Conservation (phyloP, 148 eudicot species). For the Heliamphora exappendiculata region DNA sequence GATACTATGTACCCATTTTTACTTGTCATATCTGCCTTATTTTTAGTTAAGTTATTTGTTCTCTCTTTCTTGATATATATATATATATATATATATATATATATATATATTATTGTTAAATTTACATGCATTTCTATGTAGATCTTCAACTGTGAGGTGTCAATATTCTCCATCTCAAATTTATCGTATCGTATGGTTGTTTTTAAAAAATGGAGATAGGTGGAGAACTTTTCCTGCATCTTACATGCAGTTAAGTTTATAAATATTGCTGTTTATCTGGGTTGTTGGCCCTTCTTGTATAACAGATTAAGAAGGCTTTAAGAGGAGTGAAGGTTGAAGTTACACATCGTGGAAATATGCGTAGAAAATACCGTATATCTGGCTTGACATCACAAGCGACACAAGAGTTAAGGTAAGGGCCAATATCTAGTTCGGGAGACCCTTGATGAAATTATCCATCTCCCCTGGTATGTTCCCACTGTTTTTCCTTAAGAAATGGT, state of each 20-base stretch:
- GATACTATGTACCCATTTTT: too few relatives aligned
- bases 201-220: neutral
- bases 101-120: neutral
- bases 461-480: neutral
- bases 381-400: constrained; percentile 78
- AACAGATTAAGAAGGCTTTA: constrained; percentile 67
- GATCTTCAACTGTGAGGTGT: neutral
- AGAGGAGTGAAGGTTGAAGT: constrained; percentile 80
- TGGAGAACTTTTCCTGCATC: neutral
- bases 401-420: constrained; percentile 59
- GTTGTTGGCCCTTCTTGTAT: constrained; percentile 4
- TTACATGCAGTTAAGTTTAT: neutral
- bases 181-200: neutral
- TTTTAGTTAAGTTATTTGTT: neutral
- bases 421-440: neutral
- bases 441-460: neutral
- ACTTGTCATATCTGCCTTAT: neutral
- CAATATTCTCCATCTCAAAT: neutral
- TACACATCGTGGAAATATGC: constrained; percentile 65
- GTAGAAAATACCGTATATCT: constrained; percentile 65
- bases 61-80: too few relatives aligned
- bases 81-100: too few relatives aligned
- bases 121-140: neutral
- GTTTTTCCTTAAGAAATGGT: too few relatives aligned
- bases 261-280: neutral